Percentiles rank a stretch among this genome's conserved stretches.
phyloP scores from a whole-genome alignment of 78 protist species.

The Dictyostelium intermedium region DNA sequence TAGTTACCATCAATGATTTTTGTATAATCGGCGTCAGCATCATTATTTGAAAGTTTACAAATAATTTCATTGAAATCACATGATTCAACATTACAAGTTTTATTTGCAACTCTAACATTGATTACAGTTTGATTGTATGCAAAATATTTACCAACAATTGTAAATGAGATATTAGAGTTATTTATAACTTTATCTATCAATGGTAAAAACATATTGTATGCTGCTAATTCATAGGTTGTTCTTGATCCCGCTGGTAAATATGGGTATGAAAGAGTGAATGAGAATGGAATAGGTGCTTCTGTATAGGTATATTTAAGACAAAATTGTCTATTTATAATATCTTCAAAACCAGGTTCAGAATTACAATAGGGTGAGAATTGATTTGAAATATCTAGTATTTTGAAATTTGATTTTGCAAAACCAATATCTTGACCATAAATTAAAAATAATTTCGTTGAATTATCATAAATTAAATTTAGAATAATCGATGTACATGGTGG shows the following conservation, averaged over 20 bases:
- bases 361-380: background rate
- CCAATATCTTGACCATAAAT: background rate
- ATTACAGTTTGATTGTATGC: background rate
- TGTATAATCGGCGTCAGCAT: too few species aligned
- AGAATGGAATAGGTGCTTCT: background rate
- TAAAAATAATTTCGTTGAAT: background rate
- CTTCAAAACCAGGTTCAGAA: background rate
- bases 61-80: background rate
- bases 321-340: background rate
- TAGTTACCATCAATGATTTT: background rate
- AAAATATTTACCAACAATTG: background rate
- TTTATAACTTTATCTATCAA: background rate
- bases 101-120: too few species aligned
- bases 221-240: background rate
- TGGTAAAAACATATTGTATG: background rate
- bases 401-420: background rate
- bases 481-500: background rate
- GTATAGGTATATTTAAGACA: background rate
- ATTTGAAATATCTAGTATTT: background rate
- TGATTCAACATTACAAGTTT: background rate
- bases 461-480: background rate
- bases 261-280: background rate
- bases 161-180: background rate
- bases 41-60: background rate
- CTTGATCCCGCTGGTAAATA: background rate